Evolutionary conservation across 257 asterid species (phyloP).

Genomic region (Salvia rosmarinus): DNA sequence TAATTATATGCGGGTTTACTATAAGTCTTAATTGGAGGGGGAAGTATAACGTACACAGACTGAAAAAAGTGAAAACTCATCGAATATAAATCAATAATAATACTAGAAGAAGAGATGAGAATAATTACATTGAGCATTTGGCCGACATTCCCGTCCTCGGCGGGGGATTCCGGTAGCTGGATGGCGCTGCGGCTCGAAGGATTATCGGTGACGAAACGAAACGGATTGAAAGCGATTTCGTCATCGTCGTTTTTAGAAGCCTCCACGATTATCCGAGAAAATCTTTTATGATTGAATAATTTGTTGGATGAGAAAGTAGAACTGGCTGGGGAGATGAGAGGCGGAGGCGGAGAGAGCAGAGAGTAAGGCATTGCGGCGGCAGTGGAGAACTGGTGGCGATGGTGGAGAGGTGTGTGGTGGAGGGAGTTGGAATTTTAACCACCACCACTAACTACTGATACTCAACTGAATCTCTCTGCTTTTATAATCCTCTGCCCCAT

Average conservation of each 20-base stretch:
- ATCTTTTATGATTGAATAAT: constrained; percentile 31
- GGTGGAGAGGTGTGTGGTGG: constrained; percentile 39
- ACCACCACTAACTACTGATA: constrained; percentile 47
- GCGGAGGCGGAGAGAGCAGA: constrained; percentile 50
- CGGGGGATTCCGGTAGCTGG: constrained; percentile 92
- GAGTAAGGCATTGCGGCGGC: constrained; percentile 51
- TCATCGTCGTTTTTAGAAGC: constrained; percentile 76
- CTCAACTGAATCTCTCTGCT: constrained; percentile 37
- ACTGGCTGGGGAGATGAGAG: constrained; percentile 39
- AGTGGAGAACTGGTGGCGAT: constrained; percentile 30
- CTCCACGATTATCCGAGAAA: constrained; percentile 46
- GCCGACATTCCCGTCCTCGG: constrained; percentile 97
- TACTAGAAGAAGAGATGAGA: neutral
- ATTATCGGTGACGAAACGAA: constrained; percentile 94
- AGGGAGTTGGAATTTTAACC: constrained; percentile 42
- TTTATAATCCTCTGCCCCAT: neutral
- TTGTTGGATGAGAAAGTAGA: constrained; percentile 38
- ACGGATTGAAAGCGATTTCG: constrained; percentile 78
- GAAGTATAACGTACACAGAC: neutral
- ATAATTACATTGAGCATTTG: constrained; percentile 82
- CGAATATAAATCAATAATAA: too few species aligned
- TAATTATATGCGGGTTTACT: too few species aligned
- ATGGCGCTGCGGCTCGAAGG: constrained; percentile 91
- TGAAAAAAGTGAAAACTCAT: neutral
- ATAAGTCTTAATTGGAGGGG: neutral